Evolutionary conservation across 2,329 filamentous ascomycete genomes (phyloP).

Genomic region (Paecilomyces sp.): DNA sequence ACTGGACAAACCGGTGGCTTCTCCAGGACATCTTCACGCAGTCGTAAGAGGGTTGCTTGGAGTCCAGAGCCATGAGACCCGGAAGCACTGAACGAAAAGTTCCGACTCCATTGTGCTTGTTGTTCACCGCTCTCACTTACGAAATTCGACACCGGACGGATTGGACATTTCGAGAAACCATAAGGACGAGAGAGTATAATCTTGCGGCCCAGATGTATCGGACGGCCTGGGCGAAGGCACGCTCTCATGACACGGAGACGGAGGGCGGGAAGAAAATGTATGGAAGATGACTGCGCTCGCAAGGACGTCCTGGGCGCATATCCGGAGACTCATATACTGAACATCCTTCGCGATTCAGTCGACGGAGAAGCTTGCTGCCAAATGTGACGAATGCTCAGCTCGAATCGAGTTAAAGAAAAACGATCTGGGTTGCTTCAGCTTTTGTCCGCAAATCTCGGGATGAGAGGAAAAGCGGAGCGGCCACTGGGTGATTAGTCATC

Average conservation of each 20-base stretch:
- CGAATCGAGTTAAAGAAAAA: neutral
- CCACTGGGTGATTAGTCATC: neutral
- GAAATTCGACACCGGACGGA: neutral
- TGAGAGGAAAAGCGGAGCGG: neutral
- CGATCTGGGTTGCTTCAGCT: neutral
- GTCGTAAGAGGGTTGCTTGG: conserved; percentile 2
- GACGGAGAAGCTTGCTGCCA: neutral
- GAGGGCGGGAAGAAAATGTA: conserved; percentile 17
- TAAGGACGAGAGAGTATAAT: conserved; percentile 9
- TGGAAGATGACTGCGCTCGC: conserved; percentile 19
- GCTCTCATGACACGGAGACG: conserved; percentile 35
- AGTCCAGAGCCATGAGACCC: conserved; percentile 10
- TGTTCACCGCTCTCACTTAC: conserved; percentile 2
- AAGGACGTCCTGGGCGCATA: conserved; percentile 18
- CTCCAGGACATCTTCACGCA: conserved; percentile 9
- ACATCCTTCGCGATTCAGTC: neutral
- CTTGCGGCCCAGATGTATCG: conserved; percentile 25
- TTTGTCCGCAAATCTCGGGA: neutral
- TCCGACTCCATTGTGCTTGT: conserved; percentile 15
- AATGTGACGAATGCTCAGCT: neutral
- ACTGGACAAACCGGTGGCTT: conserved; percentile 11
- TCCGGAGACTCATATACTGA: conserved; percentile 13
- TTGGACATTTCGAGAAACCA: conserved; percentile 1
- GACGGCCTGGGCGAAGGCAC: conserved; percentile 29
- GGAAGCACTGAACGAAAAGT: conserved; percentile 10